These are phyloP conservation scores for Populus trichocarpa DNA, from an alignment of 441 rosid genomes.

Conservation along the genomic window DNA sequence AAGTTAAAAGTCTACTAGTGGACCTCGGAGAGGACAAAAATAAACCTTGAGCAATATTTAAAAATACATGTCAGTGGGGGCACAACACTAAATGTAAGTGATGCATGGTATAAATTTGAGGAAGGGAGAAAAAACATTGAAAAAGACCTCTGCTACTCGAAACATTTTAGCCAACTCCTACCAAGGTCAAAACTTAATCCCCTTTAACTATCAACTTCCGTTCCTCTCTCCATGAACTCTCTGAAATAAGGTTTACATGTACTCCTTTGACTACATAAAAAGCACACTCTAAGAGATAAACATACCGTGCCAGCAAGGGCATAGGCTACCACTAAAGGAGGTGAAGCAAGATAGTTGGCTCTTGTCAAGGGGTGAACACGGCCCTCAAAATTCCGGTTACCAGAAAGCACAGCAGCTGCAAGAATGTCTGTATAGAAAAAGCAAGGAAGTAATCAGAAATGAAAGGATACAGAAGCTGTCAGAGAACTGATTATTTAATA, in stretches of 20 bases:
- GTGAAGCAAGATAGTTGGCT: conserved; percentile 98
- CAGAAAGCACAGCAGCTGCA: conserved; percentile 96
- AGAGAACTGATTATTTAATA: background rate
- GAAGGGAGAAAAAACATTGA: background rate
- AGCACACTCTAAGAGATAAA: background rate
- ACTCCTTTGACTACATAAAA: background rate
- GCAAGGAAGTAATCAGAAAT: background rate
- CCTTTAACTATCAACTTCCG: background rate
- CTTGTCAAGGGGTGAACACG: conserved; percentile 97
- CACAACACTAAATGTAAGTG: background rate
- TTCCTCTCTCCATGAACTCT: background rate
- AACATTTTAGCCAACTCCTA: background rate
- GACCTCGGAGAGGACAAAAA: background rate
- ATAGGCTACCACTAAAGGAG: conserved; percentile 96
- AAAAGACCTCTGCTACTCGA: background rate
- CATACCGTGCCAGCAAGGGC: conserved; percentile 99
- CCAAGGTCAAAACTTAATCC: background rate
- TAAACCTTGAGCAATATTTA: background rate
- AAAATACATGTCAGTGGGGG: background rate
- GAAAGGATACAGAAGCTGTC: background rate
- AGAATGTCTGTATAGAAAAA: conserved; percentile 58
- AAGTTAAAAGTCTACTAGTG: background rate
- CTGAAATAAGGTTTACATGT: background rate
- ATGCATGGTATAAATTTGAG: background rate
- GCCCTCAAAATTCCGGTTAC: conserved; percentile 96